Evolutionary conservation across 2,329 filamentous ascomycete species (phyloP).

Genomic region (Septoria linicola): DNA sequence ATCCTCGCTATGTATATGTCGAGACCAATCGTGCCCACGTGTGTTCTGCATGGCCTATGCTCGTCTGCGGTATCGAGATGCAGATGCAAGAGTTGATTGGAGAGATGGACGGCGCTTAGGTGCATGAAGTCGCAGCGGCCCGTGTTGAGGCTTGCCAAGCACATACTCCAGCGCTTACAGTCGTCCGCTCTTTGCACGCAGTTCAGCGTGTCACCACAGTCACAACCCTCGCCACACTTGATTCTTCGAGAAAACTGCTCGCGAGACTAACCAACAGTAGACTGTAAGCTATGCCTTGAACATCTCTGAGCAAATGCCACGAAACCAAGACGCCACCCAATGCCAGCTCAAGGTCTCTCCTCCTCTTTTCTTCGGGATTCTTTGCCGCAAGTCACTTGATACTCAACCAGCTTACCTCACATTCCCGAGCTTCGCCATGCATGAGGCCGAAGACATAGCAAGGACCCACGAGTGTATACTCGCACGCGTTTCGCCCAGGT

Average conservation of each 20-base stretch:
- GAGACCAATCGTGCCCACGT: neutral
- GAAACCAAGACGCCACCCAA: no score
- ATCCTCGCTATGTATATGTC: slow-evolving; percentile 18
- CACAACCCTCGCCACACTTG: no score
- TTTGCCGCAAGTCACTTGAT: no score
- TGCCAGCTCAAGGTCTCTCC: no score
- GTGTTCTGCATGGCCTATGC: neutral
- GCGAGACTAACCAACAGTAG: no score
- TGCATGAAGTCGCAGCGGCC: neutral
- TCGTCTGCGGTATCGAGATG: neutral
- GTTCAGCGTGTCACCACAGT: neutral
- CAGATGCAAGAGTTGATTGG: slow-evolving; percentile 8
- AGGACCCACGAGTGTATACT: neutral
- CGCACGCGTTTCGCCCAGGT: neutral
- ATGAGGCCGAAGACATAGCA: slow-evolving; percentile 18
- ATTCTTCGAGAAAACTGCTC: no score
- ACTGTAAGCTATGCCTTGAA: no score
- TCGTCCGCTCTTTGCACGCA: neutral
- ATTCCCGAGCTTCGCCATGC: slow-evolving; percentile 3
- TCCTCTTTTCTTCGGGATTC: no score
- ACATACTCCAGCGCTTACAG: slow-evolving; percentile 6
- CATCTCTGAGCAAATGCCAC: no score
- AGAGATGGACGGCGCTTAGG: slow-evolving; percentile 7
- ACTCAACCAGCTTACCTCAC: neutral
- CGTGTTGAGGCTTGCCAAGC: neutral